phyloP scores from a whole-genome alignment of 2,329 filamentous ascomycete species.

The Scytalidium sp. region DNA sequence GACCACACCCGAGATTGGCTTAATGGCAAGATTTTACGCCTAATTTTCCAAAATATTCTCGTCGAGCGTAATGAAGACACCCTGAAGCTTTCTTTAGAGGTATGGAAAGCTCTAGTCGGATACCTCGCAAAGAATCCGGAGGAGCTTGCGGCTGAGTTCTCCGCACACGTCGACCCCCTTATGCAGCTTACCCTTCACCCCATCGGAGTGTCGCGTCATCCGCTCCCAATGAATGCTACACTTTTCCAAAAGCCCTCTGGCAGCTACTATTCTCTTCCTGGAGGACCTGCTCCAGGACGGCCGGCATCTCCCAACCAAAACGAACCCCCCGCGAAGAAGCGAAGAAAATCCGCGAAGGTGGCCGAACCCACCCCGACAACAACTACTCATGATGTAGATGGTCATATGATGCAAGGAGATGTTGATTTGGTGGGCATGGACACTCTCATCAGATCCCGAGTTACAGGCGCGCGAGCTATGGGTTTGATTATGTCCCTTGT shows the following conservation, averaged over 20 bases:
- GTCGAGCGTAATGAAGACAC: conserved; percentile 88
- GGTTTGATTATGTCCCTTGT: conserved; percentile 79
- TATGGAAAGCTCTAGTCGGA: conserved; percentile 78
- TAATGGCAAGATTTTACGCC: conserved; percentile 79
- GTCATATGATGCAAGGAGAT: conserved; percentile 96
- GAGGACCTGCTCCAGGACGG: conserved; percentile 38
- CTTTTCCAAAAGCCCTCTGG: conserved; percentile 95
- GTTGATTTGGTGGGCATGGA: conserved; percentile 92
- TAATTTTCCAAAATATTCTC: conserved; percentile 93
- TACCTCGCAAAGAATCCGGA: conserved; percentile 61
- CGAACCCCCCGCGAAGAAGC: conserved; percentile 66
- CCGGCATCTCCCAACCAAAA: conserved; percentile 45
- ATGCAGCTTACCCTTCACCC: conserved; percentile 84
- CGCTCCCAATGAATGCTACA: conserved; percentile 85
- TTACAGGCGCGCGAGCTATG: conserved; percentile 83
- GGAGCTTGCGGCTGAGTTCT: conserved; percentile 70
- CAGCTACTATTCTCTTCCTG: conserved; percentile 65
- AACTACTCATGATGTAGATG: conserved; percentile 93
- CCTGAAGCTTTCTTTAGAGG: conserved; percentile 76
- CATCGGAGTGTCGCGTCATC: conserved; percentile 86
- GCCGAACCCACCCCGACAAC: conserved; percentile 62
- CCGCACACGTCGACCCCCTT: conserved; percentile 72
- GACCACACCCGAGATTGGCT: conserved; percentile 85
- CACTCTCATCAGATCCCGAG: conserved; percentile 80
- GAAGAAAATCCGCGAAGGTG: conserved; percentile 80